phyloP scores from a whole-genome alignment of 163 green algal genomes.

The Trebouxia gelatinosa region DNA sequence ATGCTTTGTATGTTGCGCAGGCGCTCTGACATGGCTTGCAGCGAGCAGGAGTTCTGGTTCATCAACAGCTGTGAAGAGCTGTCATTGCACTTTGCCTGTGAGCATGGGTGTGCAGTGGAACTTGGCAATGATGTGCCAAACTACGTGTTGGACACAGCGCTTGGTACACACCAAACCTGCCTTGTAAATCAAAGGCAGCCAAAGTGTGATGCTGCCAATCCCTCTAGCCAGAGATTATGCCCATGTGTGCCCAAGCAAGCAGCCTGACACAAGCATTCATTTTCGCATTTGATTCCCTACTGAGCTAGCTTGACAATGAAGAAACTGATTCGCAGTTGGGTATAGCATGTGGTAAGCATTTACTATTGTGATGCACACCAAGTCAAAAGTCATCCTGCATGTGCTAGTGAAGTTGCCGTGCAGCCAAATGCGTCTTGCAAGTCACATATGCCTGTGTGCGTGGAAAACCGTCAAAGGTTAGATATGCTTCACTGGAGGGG shows the following conservation, averaged over 20 bases:
- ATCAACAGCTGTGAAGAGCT: conserved; percentile 52
- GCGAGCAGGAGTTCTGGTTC: conserved; percentile 49
- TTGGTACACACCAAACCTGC: conserved; percentile 42
- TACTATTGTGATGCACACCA: too few relatives aligned
- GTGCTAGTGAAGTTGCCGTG: too few relatives aligned
- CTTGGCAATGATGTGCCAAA: conserved; percentile 51
- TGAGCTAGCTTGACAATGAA: too few relatives aligned
- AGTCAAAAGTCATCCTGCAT: too few relatives aligned
- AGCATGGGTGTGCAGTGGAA: conserved; percentile 47
- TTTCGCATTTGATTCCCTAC: not conserved
- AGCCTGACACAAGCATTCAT: not conserved
- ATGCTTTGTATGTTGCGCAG: too few relatives aligned
- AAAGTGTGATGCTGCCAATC: conserved; percentile 30
- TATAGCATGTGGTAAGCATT: too few relatives aligned
- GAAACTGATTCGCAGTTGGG: too few relatives aligned
- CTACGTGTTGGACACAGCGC: conserved; percentile 38
- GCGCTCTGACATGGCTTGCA: conserved; percentile 46
- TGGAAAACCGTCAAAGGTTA: too few relatives aligned
- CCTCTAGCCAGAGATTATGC: conserved; percentile 42
- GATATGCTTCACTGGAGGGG: too few relatives aligned
- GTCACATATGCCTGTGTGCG: too few relatives aligned
- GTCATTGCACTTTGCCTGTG: conserved; percentile 47
- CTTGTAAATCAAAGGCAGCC: conserved; percentile 45
- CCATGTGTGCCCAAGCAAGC: conserved; percentile 34
- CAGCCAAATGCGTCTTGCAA: too few relatives aligned